Evolutionary conservation across 768 basidiomycete genomes (phyloP).

Genomic region (Tremella yokohamensis): DNA sequence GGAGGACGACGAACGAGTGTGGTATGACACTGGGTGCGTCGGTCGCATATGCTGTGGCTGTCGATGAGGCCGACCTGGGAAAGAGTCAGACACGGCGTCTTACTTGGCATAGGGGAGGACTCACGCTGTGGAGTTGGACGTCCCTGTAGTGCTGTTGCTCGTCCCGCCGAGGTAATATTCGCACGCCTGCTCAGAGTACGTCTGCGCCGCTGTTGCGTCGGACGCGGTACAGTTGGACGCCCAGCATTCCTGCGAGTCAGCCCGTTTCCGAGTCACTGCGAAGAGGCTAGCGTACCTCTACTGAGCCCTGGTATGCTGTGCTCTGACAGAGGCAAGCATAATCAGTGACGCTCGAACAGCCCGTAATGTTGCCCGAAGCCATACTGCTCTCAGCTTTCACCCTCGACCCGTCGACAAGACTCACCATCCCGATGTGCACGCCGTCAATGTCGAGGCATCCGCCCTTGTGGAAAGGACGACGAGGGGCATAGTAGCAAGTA

Average conservation of each 20-base stretch:
- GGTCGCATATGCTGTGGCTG: not conserved
- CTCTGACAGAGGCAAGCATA: conserved; percentile 28
- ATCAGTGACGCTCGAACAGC: conserved; percentile 19
- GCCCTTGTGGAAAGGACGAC: no score
- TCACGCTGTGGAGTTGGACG: not conserved
- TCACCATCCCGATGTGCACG: no score
- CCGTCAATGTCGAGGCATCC: no score
- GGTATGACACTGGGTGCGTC: conserved; percentile 7
- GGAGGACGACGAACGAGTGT: conserved; percentile 18
- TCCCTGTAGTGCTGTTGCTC: not conserved
- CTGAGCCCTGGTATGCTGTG: conserved; percentile 17
- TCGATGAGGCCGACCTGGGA: not conserved
- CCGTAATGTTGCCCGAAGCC: conserved; percentile 10
- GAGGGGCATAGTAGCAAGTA: no score
- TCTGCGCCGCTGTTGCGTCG: conserved; percentile 17
- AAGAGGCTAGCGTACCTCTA: conserved; percentile 21
- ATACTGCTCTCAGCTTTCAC: conserved; percentile 14
- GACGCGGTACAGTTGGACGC: conserved; percentile 16
- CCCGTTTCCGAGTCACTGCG: not conserved
- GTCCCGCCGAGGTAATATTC: conserved; percentile 17
- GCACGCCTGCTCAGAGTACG: conserved; percentile 25
- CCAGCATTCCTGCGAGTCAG: conserved; percentile 22
- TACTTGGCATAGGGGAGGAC: not conserved
- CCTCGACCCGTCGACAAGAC: not conserved
- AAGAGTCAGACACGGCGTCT: not conserved